A percentile compares a stretch with the other conserved stretches of the same genome.
phyloP scores from a whole-genome alignment of 306 rosid species.

The Pachyrhizus erosus region DNA sequence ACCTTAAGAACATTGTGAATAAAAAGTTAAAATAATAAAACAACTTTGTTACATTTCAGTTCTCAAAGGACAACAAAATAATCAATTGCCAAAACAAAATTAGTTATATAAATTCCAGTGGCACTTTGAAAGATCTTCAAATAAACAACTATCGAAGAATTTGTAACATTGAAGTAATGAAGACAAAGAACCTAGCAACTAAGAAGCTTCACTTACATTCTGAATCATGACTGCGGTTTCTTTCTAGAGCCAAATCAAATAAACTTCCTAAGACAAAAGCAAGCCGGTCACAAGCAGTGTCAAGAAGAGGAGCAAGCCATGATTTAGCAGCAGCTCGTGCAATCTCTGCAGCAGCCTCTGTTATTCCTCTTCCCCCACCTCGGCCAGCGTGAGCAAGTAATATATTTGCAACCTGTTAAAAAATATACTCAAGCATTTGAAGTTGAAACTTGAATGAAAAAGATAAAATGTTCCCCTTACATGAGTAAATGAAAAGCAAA shows the following conservation, averaged over 20 bases:
- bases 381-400: constrained; percentile 95
- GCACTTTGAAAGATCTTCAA: constrained; percentile 5
- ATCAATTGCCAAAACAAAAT: not conserved
- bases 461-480: not conserved
- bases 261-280: constrained; percentile 87
- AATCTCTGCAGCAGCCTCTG: constrained; percentile 99
- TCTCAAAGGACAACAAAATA: constrained; percentile 2
- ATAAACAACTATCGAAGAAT: not conserved
- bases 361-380: constrained; percentile 84
- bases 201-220: constrained; percentile 63
- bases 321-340: constrained; percentile 97
- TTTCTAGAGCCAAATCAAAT: constrained; percentile 88
- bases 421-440: constrained; percentile 33
- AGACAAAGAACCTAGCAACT: constrained; percentile 5
- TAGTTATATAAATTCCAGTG: not conserved
- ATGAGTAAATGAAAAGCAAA: constrained; percentile 10
- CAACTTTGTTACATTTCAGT: not conserved
- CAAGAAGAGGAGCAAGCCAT: constrained; percentile 99
- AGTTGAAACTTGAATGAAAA: constrained; percentile 5
- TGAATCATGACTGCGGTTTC: constrained; percentile 66
- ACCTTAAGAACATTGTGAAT: not conserved
- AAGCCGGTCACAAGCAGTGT: constrained; percentile 95
- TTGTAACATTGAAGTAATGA: constrained; percentile 2
- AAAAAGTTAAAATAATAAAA: not conserved
- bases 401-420: constrained; percentile 89